Percentiles rank a stretch among this genome's conserved stretches.
phyloP scores from a whole-genome alignment of 768 basidiomycete genomes.

The Lyophyllum atratum region DNA sequence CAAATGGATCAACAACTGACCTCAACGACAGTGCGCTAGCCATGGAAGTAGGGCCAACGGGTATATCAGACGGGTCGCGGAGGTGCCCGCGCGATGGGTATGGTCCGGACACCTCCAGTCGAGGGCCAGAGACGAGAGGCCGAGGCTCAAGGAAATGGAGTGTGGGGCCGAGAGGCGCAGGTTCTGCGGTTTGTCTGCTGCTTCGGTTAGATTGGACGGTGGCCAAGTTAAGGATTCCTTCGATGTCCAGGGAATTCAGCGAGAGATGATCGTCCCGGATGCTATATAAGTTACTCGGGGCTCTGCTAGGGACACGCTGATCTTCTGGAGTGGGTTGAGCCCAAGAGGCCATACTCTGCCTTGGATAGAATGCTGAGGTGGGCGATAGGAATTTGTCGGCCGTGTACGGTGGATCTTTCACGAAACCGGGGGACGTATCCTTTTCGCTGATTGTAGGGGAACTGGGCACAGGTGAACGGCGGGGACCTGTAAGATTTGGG shows the following conservation, averaged over 20 bases:
- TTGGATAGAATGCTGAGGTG: constrained; percentile 20
- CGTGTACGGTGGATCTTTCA: constrained; percentile 37
- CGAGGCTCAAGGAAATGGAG: constrained; percentile 14
- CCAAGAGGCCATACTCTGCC: constrained; percentile 36
- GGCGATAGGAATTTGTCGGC: constrained; percentile 30
- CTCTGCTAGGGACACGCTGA: constrained; percentile 16
- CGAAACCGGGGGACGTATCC: constrained; percentile 1
- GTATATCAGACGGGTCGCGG: constrained; percentile 32
- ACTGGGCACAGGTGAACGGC: constrained; percentile 1
- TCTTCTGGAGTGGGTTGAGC: constrained; percentile 30
- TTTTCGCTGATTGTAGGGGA: constrained; percentile 11
- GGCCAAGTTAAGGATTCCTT: constrained; percentile 57
- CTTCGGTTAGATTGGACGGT: constrained; percentile 33
- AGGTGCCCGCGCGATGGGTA: constrained; percentile 24
- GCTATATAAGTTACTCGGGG: neutral
- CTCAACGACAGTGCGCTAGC: constrained; percentile 24
- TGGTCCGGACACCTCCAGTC: neutral
- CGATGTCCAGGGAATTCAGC: constrained; percentile 46
- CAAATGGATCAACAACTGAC: constrained; percentile 25
- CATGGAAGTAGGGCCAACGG: constrained; percentile 27
- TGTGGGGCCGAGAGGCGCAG: constrained; percentile 15
- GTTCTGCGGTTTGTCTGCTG: constrained; percentile 27
- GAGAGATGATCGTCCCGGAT: constrained; percentile 24
- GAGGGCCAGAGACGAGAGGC: constrained; percentile 7
- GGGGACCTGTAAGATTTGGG: neutral